Base-by-base conservation (phyloP, 2,329 filamentous ascomycete genomes). In the Pseudogymnoascus sp. region DNA sequence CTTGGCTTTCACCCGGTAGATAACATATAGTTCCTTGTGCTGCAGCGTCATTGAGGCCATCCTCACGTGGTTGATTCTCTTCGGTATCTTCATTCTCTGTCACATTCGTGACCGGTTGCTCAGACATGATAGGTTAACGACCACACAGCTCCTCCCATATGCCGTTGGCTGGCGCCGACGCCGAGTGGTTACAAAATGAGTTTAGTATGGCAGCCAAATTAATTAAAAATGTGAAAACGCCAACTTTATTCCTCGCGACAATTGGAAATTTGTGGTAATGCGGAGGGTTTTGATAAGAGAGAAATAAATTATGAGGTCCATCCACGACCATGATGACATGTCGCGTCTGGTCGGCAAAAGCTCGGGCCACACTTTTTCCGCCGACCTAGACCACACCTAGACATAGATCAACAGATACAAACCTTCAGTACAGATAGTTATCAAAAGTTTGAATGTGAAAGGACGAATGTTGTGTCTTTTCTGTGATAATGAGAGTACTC, bases 351-450 rank as follows among this genome's bases (percentile, higher is more conserved):
- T 28, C 49, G n/a, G 49, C 9, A 56, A 56, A 56, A 56, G n/a
- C 49, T 56, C 49, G 49, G 49, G 28, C 49, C 28, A 56, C n/a
- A 56, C 49, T 21, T 56, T 56, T 56, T 34, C 49, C 28, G n/a
- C 28, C 8, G 6, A 18, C 28, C 11, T 14, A 16, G 23, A 34
- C 31, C 31, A 34, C 31, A 40, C n/a, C 7, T n/a, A 43, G 18
- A n/a, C 12, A 31, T 56, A 11, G n/a, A 21, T 21, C 49, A n/a
- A 56, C n/a, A 34, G 7, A 14, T 3, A 56, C 49, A 34, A 34
- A 34, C 5, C 11, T 46, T 14, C 11, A 3, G 18, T 5, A 49
- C 23, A 53, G 25, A 49, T 49, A 25, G 3, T 25, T 25, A 9
- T 16, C 25, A n/a, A 53, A 53, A 53, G 16, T 9, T 53, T 31